Base-by-base conservation (phyloP, 805 yeast genomes). In the Lipomyces anomalus region DNA sequence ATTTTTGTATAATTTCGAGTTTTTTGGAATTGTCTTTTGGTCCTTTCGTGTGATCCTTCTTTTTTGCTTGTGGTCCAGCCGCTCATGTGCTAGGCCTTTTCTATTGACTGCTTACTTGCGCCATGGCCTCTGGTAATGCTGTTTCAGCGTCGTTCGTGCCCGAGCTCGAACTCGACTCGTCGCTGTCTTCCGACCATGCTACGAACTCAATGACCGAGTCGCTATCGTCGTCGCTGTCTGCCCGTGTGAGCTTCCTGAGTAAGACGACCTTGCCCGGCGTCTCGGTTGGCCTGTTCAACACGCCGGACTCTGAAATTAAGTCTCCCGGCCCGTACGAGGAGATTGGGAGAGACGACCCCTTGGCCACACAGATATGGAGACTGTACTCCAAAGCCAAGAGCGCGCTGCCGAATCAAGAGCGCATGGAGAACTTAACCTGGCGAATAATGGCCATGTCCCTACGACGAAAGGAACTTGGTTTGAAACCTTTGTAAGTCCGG, bases 341-440 rank as follows among this genome's bases (percentile, higher is more conserved):
- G 11, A 26, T 13, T 9, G 9, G 9, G 22, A 23, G 34, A 11
- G 47, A 50, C 35, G 52, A 42, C 38, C 51, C 49, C 13, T 29
- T 43, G 38, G 57, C 57, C 18, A 26, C 49, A 20, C 29, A 44
- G 40, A 40, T 53, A 11, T 88, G 95, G 95, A 79, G 79, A 59
- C 75, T 88, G 81, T 88, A 88, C 64, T 71, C 82, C 42, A 76
- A 75, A 53, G 94, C 95, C 13, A 78, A 77, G 53, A 80, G 84
- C 7, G 72, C 81, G 9, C 66, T 88, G 34, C 95, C 95, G 1
- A 79, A 84, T 61, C 74, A 76, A 44, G 74, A 78, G 22, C 69
- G 96, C 41, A 82, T 88, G 80, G 86, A 84, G 59, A 88, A 88
- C 61, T 64, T 87, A 44, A 80, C 94, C 6, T 87, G 95, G 95